Conservation (phyloP, 1,284 basidiomycete species). For the Mycena sp. region DNA sequence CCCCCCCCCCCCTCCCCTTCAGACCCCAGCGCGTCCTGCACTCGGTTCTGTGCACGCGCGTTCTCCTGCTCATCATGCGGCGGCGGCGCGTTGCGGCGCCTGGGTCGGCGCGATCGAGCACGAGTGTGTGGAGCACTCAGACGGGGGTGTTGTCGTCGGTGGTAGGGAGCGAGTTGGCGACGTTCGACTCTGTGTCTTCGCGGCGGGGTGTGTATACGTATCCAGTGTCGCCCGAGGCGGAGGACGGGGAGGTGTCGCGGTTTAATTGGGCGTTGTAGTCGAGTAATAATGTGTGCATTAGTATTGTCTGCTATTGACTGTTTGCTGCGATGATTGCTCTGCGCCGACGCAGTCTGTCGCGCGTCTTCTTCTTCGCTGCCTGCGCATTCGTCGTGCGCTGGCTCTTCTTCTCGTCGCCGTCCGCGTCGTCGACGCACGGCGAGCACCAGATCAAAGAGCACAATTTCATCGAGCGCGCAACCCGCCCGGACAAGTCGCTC, state of each 20-base stretch:
- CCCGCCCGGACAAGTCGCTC: conserved; percentile 82
- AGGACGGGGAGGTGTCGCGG: not conserved
- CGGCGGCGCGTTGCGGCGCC: conserved; percentile 28
- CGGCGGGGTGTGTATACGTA: conserved; percentile 14
- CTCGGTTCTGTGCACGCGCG: conserved; percentile 52
- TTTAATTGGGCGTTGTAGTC: conserved; percentile 24
- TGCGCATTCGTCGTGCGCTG: conserved; percentile 48
- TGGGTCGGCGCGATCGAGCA: conserved; percentile 22
- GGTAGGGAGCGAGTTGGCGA: conserved; percentile 32
- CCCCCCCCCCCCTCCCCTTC: not conserved
- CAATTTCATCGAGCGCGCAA: conserved; percentile 87
- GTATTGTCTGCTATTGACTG: not conserved
- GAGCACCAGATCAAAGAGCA: conserved; percentile 75
- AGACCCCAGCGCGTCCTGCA: conserved; percentile 55
- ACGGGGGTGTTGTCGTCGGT: conserved; percentile 34
- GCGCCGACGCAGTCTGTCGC: conserved; percentile 52
- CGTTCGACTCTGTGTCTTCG: conserved; percentile 14
- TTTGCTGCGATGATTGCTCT: conserved; percentile 41
- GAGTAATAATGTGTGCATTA: too few relatives aligned
- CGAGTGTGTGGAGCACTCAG: conserved; percentile 27
- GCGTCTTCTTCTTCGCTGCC: conserved; percentile 45
- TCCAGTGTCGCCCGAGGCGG: conserved; percentile 15
- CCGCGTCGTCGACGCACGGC: conserved; percentile 42
- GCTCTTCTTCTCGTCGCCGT: conserved; percentile 56
- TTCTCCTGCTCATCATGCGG: conserved; percentile 50